Evolutionary conservation across 2,329 filamentous ascomycete species (phyloP).

Genomic region (Aspergillus fumigatiaffinis): DNA sequence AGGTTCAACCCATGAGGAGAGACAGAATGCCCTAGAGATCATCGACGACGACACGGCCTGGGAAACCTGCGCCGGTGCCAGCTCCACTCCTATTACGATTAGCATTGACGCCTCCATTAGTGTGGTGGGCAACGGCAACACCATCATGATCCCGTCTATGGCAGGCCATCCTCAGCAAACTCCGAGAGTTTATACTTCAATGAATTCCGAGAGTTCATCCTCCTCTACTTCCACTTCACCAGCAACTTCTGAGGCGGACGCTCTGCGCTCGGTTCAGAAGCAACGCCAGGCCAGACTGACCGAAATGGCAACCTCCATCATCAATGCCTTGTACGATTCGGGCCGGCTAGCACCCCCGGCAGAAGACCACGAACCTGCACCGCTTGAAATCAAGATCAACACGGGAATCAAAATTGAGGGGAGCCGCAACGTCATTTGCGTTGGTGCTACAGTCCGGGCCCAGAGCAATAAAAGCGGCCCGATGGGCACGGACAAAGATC

Average conservation of each 20-base stretch:
- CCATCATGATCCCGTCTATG: constrained; percentile 22
- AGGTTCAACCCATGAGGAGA: constrained; percentile 2
- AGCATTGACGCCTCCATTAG: constrained; percentile 34
- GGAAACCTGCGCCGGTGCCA: background rate
- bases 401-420: constrained; percentile 29
- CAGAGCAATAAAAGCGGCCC: background rate
- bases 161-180: constrained; percentile 1
- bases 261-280: constrained; percentile 14
- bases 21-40: constrained; percentile 6
- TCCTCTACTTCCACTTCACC: background rate
- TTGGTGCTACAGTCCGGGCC: constrained; percentile 5
- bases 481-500: background rate
- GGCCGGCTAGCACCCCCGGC: constrained; percentile 9
- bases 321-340: constrained; percentile 19
- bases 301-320: constrained; percentile 21
- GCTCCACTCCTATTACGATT: constrained; percentile 24
- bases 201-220: constrained; percentile 1
- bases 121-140: constrained; percentile 32
- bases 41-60: constrained; percentile 14
- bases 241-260: background rate
- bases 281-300: constrained; percentile 22
- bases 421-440: constrained; percentile 23
- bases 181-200: constrained; percentile 2
- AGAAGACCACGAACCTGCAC: constrained; percentile 8
- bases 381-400: constrained; percentile 25